phyloP scores from a whole-genome alignment of 2,329 filamentous ascomycete species.

The Claviceps paspali region DNA sequence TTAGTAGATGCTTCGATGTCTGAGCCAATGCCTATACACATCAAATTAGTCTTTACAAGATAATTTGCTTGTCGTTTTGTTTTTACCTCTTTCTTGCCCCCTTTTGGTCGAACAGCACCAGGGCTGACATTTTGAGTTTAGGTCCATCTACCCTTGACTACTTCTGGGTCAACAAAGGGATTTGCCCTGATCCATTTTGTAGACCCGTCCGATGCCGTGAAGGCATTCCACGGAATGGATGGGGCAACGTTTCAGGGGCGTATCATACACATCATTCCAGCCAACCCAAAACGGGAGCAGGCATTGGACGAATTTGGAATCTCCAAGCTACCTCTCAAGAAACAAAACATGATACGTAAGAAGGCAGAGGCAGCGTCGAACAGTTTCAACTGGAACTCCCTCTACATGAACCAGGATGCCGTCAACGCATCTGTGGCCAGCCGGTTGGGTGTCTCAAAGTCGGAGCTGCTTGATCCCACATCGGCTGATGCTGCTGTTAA shows the following conservation, averaged over 20 bases:
- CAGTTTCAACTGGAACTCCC: constrained; percentile 94
- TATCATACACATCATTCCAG: constrained; percentile 78
- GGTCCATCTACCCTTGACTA: constrained; percentile 74
- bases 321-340: constrained; percentile 84
- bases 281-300: constrained; percentile 63
- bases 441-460: constrained; percentile 77
- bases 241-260: constrained; percentile 84
- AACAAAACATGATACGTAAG: constrained; percentile 79
- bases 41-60: too few species aligned
- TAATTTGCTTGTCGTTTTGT: too few species aligned
- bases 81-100: too few species aligned
- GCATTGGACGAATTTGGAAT: constrained; percentile 78
- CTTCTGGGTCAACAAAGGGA: constrained; percentile 64
- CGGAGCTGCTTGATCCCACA: constrained; percentile 86
- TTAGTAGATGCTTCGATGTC: constrained; percentile 99
- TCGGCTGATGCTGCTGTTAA: constrained; percentile 89
- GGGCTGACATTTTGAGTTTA: constrained; percentile 27
- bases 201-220: constrained; percentile 55
- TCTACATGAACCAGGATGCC: constrained; percentile 97
- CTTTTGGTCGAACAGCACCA: constrained; percentile 2
- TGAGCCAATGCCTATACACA: constrained; percentile 37
- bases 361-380: constrained; percentile 64
- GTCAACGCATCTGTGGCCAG: constrained; percentile 81
- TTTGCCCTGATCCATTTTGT: constrained; percentile 76
- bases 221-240: constrained; percentile 67